A percentile compares a stretch with the other conserved stretches of the same genome.
These are phyloP conservation scores for Scenedesmus sp. DNA, from an alignment of 163 green algal genomes.

Conservation along the genomic window DNA sequence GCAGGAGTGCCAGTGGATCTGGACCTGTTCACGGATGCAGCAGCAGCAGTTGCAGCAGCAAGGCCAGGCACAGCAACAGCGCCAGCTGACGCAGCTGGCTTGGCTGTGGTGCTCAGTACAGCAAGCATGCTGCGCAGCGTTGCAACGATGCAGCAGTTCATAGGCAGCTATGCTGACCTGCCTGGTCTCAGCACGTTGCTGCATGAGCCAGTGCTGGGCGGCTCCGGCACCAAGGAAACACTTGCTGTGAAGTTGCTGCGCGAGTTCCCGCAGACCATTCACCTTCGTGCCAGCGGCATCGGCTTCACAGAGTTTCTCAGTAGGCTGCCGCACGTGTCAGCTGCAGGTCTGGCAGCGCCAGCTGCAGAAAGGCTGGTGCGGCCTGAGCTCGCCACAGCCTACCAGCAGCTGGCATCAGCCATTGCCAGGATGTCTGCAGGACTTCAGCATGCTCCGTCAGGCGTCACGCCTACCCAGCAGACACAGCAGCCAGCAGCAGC, in stretches of 20 bases:
- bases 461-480: too few relatives aligned
- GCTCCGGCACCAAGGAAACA: neutral
- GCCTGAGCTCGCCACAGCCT: too few relatives aligned
- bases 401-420: too few relatives aligned
- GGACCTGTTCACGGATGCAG: neutral
- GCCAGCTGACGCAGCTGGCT: neutral
- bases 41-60: constrained; percentile 23
- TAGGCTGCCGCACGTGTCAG: neutral
- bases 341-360: too few relatives aligned
- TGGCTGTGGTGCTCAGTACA: too few relatives aligned
- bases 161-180: neutral
- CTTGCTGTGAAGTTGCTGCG: constrained; percentile 24
- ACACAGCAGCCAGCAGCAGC: too few relatives aligned
- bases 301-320: neutral
- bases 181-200: neutral
- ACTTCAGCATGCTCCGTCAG: too few relatives aligned
- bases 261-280: neutral
- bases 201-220: constrained; percentile 5
- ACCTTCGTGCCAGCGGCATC: neutral
- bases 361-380: too few relatives aligned
- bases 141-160: neutral
- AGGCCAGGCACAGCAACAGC: neutral
- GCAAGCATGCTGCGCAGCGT: constrained; percentile 14
- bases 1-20: neutral
- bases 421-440: too few relatives aligned